A percentile compares a stretch with the other conserved stretches of the same genome.
phyloP scores from a whole-genome alignment of 1,139 yeast genomes.

The Pichia sp. region DNA sequence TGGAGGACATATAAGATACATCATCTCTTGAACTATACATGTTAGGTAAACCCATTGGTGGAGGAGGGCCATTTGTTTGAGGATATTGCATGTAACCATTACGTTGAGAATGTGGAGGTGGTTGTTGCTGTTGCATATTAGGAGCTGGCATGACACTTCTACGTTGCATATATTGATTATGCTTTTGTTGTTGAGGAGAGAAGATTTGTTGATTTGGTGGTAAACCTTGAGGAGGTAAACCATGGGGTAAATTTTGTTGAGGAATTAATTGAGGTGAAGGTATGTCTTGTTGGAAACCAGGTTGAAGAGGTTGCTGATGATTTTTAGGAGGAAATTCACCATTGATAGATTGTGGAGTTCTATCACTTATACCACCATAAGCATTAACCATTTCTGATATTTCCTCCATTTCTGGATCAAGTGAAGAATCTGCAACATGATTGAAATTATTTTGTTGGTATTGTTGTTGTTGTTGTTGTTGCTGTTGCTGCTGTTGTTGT shows the following conservation, averaged over 20 bases:
- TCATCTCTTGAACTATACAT: slow-evolving; percentile 19
- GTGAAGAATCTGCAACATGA: slow-evolving; percentile 12
- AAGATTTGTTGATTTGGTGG: slow-evolving; percentile 25
- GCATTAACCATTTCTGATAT: slow-evolving; percentile 13
- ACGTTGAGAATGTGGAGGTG: background rate
- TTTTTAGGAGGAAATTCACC: slow-evolving; percentile 2
- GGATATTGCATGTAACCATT: slow-evolving; percentile 2
- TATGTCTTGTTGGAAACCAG: slow-evolving; percentile 1
- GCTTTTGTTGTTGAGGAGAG: slow-evolving; percentile 15
- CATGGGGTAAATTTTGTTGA: slow-evolving; percentile 27
- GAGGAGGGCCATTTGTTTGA: background rate
- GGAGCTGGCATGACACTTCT: slow-evolving; percentile 7
- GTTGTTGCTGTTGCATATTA: slow-evolving; percentile 5
- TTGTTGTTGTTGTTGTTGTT: slow-evolving; percentile 7
- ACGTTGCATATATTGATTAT: slow-evolving; percentile 12
- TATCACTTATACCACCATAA: slow-evolving; percentile 9
- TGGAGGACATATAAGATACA: slow-evolving; percentile 17
- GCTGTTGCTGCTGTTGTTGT: slow-evolving; percentile 14
- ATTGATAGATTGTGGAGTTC: slow-evolving; percentile 6
- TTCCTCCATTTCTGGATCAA: slow-evolving; percentile 18
- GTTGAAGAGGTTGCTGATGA: slow-evolving; percentile 8
- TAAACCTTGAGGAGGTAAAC: slow-evolving; percentile 28
- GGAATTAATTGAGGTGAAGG: slow-evolving; percentile 21
- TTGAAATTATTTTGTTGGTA: slow-evolving; percentile 12
- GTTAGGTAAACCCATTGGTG: slow-evolving; percentile 12